Base-by-base conservation (phyloP, 371 early-diverging fungal species). In the Mucor racemosus region DNA sequence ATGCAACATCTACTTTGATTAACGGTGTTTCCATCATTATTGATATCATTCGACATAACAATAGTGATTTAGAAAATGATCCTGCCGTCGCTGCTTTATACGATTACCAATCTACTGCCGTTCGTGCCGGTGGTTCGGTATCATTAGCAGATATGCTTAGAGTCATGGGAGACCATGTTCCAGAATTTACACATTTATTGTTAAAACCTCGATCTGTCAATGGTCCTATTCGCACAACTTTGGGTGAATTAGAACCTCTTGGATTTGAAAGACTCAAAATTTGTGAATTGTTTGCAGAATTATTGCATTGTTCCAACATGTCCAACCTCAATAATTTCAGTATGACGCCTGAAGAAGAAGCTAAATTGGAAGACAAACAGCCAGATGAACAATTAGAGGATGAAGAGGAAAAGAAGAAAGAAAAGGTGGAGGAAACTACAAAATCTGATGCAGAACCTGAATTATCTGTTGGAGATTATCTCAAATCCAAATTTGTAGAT, bases 221-320 rank as follows among this genome's bases (percentile, higher is more conserved):
- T 21, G 82, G 78, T 4, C 77, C 85, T 31, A 84, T 88, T 10
- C 85, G 82, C 9, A 91, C 90, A 4, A 88, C 92, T 5, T 72
- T 90, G 13, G 92, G 93, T 11, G 79, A 81, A 50, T 81, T 86
- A 39, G 79, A 74, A 40, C 96, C 97, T 14, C 84, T 98, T 40
- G 98, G 98, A 7, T 93, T 95, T 68, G 97, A 97, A 76, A 84
- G 97, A 6, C 82, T 98, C 53, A 92, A 94, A 69, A 92, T 94
- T 9, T 96, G 97, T 74, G 98, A 98, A 79, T 87, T 98, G 61
- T 94, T 96, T 86, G 98, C 98, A 4, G 98, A 98, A 75, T 72
- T 98, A 34, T 76, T 98, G 36, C 94, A 94, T 72, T 92, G 92
- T 67, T 92, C 94, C 59, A 92, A 91, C 67, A 92, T 94, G 92